These are phyloP conservation scores for Exutisphaerella laricina DNA, from an alignment of 2,329 filamentous ascomycete species.

Conservation along the genomic window DNA sequence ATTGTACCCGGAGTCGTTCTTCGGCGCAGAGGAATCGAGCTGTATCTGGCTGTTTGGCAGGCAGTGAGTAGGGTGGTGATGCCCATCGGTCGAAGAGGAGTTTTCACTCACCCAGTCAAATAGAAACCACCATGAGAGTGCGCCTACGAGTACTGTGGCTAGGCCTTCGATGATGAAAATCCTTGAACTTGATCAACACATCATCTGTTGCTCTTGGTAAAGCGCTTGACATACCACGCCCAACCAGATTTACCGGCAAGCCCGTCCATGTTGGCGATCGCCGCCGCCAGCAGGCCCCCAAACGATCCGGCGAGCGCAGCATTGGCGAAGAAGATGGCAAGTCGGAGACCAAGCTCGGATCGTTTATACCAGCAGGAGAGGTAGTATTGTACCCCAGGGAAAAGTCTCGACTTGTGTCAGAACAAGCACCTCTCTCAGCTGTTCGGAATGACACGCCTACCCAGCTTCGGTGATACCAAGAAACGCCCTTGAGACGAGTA, in stretches of 20 bases:
- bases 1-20: slow-evolving; percentile 20
- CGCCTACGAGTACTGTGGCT: slow-evolving; percentile 54
- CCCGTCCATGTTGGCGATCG: slow-evolving; percentile 64
- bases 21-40: slow-evolving; percentile 54
- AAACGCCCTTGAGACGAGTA: slow-evolving; percentile 29
- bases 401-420: slow-evolving; percentile 35
- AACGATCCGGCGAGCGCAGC: slow-evolving; percentile 75
- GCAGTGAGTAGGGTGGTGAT: too few relatives aligned
- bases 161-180: slow-evolving; percentile 55
- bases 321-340: slow-evolving; percentile 78
- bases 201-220: neutral
- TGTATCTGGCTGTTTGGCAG: too few relatives aligned
- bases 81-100: too few relatives aligned
- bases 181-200: neutral
- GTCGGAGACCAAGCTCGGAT: slow-evolving; percentile 59
- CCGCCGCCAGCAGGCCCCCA: slow-evolving; percentile 66
- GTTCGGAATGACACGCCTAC: too few relatives aligned
- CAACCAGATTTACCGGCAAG: slow-evolving; percentile 45
- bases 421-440: too few relatives aligned
- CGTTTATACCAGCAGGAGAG: slow-evolving; percentile 80
- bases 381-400: slow-evolving; percentile 73
- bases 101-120: slow-evolving; percentile 52
- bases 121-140: slow-evolving; percentile 26
- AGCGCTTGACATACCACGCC: slow-evolving; percentile 30
- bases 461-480: slow-evolving; percentile 31